Conservation (phyloP, 164 flowering plant species). For the Aristolochia fimbriata region DNA sequence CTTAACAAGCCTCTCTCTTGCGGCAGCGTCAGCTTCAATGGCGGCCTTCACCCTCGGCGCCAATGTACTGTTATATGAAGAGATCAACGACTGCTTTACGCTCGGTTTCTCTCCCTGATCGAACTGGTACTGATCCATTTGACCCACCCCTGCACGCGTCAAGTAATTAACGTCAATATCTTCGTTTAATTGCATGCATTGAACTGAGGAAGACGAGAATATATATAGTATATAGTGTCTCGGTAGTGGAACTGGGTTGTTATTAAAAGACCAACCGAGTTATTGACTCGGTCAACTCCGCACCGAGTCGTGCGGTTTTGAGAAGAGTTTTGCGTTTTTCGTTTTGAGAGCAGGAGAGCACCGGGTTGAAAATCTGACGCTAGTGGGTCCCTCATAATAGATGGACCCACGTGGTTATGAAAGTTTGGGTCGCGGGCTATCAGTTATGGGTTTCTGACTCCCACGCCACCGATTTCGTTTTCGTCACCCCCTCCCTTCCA, state of each 20-base stretch:
- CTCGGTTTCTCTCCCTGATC: constrained; percentile 60
- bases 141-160: constrained; percentile 50
- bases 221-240: too few species aligned
- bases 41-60: constrained; percentile 68
- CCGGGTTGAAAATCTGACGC: too few species aligned
- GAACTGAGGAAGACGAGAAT: neutral
- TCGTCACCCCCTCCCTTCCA: too few species aligned
- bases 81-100: constrained; percentile 41
- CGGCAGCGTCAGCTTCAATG: constrained; percentile 19
- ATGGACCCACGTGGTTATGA: neutral
- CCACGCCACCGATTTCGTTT: too few species aligned
- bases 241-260: too few species aligned
- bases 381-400: neutral
- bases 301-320: too few species aligned
- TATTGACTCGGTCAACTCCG: too few species aligned
- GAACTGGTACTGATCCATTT: constrained; percentile 29
- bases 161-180: neutral
- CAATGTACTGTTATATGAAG: constrained; percentile 48
- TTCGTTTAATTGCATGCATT: neutral
- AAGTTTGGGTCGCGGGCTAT: too few species aligned
- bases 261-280: too few species aligned
- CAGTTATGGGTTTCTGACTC: too few species aligned
- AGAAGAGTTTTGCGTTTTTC: too few species aligned
- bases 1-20: constrained; percentile 5
- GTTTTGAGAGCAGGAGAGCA: too few species aligned